Conservation (phyloP, 345 rosid species). For the Corchorus olitorius region DNA sequence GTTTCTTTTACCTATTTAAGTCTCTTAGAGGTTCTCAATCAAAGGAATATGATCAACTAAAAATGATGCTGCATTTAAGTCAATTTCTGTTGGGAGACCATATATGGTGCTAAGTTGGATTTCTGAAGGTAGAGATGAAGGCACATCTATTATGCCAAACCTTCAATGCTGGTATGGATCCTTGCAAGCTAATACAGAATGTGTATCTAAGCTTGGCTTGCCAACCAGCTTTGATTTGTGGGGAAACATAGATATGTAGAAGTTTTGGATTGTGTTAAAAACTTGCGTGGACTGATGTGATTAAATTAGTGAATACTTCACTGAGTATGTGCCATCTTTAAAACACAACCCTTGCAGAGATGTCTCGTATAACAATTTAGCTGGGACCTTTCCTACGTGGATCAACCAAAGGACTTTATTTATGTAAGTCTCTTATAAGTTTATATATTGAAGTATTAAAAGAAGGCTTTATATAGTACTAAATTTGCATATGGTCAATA, state of each 20-base stretch:
- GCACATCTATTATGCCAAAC: neutral
- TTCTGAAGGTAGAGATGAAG: neutral
- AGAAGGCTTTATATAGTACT: neutral
- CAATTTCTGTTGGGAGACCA: neutral
- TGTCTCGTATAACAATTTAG: conserved; percentile 70
- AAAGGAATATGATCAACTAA: neutral
- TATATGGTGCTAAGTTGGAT: neutral
- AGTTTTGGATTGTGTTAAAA: neutral
- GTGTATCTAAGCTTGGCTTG: no score
- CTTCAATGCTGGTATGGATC: neutral
- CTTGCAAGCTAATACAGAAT: neutral
- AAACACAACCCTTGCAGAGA: conserved; percentile 49
- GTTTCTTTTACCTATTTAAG: neutral
- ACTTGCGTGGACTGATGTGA: neutral
- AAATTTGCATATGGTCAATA: neutral
- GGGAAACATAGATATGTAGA: conserved; percentile 1
- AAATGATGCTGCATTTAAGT: neutral
- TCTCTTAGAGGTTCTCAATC: neutral
- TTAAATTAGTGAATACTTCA: neutral
- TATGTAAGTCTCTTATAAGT: conserved; percentile 45
- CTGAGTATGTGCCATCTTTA: neutral
- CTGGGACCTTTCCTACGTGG: conserved; percentile 75
- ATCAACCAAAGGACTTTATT: conserved; percentile 40
- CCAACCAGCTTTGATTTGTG: neutral
- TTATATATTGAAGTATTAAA: neutral